phyloP scores from a whole-genome alignment of 192 early-diverging fungal genomes.

The Coemansia biformis region DNA sequence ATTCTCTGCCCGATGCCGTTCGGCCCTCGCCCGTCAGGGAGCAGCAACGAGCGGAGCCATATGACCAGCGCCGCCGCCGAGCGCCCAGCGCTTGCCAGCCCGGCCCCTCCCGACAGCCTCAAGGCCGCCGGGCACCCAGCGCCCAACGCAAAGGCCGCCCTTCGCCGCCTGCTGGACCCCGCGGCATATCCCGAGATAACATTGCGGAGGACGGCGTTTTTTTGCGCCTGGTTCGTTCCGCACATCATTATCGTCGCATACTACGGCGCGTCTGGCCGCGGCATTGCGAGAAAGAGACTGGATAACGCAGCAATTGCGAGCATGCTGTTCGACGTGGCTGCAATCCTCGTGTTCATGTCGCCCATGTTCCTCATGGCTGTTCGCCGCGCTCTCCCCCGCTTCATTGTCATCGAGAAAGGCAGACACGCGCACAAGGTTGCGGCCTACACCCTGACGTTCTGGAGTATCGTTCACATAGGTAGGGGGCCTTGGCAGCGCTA shows the following conservation, averaged over 20 bases:
- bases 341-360: conserved; percentile 81
- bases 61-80: too few relatives aligned
- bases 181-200: conserved; percentile 44
- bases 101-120: too few relatives aligned
- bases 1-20: too few relatives aligned
- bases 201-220: conserved; percentile 25
- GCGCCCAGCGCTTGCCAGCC: too few relatives aligned
- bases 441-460: conserved; percentile 63
- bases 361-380: conserved; percentile 60
- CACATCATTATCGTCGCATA: conserved; percentile 34
- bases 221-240: conserved; percentile 31
- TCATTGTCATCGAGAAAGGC: conserved; percentile 67
- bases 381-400: conserved; percentile 53
- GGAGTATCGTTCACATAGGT: conserved; percentile 57
- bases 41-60: too few relatives aligned
- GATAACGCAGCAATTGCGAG: conserved; percentile 22
- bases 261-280: not conserved
- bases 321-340: conserved; percentile 53
- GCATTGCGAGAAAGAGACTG: too few relatives aligned
- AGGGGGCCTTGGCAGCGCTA: too few relatives aligned
- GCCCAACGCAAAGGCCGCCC: not conserved
- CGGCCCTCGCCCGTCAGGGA: too few relatives aligned
- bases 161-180: conserved; percentile 7
- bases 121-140: too few relatives aligned
- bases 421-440: conserved; percentile 71